These are phyloP conservation scores for Plasmopara halstedii DNA, from an alignment of 352 stramenopile genomes.

Conservation along the genomic window DNA sequence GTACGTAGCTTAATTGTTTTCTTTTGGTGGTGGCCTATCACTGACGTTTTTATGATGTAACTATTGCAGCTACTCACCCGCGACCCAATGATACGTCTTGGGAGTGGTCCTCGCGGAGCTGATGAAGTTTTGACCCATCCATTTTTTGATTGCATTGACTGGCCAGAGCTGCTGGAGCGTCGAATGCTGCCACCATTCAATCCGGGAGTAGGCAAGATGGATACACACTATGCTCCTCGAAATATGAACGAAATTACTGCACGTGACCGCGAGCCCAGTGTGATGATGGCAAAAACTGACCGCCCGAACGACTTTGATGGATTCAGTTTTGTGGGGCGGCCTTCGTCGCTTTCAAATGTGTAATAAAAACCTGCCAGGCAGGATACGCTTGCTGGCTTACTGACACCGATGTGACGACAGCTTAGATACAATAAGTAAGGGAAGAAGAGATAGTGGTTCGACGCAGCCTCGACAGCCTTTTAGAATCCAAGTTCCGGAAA, in stretches of 20 bases:
- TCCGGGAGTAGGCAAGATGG: conserved; percentile 80
- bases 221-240: conserved; percentile 79
- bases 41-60: conserved; percentile 16
- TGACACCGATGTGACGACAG: conserved; percentile 6
- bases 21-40: background rate
- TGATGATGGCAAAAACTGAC: conserved; percentile 50
- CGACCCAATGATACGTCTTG: conserved; percentile 93
- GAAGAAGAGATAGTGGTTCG: conserved; percentile 18
- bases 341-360: conserved; percentile 58
- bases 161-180: conserved; percentile 81
- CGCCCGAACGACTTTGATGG: conserved; percentile 83
- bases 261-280: conserved; percentile 71
- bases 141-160: conserved; percentile 90
- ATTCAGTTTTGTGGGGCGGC: conserved; percentile 86
- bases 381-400: conserved; percentile 12
- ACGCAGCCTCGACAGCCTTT: conserved; percentile 19
- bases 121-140: conserved; percentile 88
- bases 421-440: conserved; percentile 16
- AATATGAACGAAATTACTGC: conserved; percentile 87
- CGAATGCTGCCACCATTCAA: conserved; percentile 81
- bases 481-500: conserved; percentile 23
- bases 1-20: conserved; percentile 38
- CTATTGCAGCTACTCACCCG: conserved; percentile 89
- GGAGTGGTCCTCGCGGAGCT: conserved; percentile 84
- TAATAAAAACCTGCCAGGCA: conserved; percentile 4